Conservation (phyloP, 257 asterid species). For the Solanum etuberosum region DNA sequence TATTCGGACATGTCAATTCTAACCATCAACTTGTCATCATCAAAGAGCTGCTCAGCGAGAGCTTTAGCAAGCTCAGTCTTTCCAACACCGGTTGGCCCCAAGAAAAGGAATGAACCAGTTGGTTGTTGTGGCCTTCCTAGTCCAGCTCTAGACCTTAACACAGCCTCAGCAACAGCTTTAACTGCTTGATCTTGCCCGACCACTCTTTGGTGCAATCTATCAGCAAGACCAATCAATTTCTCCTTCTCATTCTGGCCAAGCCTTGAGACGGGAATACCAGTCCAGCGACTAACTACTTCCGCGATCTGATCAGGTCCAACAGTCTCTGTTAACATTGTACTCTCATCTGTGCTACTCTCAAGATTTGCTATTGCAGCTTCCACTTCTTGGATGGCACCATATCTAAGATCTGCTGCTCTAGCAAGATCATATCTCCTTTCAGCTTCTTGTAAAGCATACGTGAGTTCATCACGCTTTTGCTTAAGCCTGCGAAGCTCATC, state of each 20-base stretch:
- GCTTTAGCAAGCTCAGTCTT: slow-evolving; percentile 96
- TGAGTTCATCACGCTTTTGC: slow-evolving; percentile 60
- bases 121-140: slow-evolving; percentile 88
- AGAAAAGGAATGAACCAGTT: slow-evolving; percentile 79
- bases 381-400: slow-evolving; percentile 80
- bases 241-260: slow-evolving; percentile 87
- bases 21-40: slow-evolving; percentile 65
- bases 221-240: slow-evolving; percentile 60
- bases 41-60: slow-evolving; percentile 79
- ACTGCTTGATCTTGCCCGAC: slow-evolving; percentile 76
- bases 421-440: slow-evolving; percentile 92
- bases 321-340: slow-evolving; percentile 63
- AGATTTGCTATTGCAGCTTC: slow-evolving; percentile 66
- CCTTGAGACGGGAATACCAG: slow-evolving; percentile 67
- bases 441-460: slow-evolving; percentile 71
- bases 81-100: slow-evolving; percentile 97
- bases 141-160: slow-evolving; percentile 80
- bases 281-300: slow-evolving; percentile 92
- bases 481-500: slow-evolving; percentile 75
- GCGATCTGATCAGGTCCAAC: slow-evolving; percentile 95
- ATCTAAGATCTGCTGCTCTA: slow-evolving; percentile 79
- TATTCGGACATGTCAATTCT: slow-evolving; percentile 91
- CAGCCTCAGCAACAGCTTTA: slow-evolving; percentile 76
- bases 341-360: slow-evolving; percentile 38
- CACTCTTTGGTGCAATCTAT: slow-evolving; percentile 28